Percentiles rank a stretch among this genome's conserved stretches.
These are phyloP conservation scores for Rhynchosporium agropyri DNA, from an alignment of 2,329 filamentous ascomycete genomes.

Conservation along the genomic window DNA sequence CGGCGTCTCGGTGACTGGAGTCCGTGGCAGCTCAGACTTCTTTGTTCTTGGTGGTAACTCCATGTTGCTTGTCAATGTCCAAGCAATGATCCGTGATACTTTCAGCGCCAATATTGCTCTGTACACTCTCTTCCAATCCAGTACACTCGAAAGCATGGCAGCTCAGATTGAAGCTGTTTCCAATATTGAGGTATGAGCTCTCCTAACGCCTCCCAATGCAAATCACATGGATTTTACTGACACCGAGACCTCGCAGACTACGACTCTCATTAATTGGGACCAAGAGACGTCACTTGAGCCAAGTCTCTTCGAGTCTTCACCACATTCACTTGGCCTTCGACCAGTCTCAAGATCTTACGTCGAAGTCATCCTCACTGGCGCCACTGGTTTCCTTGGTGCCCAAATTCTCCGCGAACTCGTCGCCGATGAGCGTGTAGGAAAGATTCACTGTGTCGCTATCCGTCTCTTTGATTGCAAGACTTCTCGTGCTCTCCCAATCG, in stretches of 20 bases:
- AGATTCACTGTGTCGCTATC: slow-evolving; percentile 51
- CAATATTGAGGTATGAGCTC: slow-evolving; percentile 3
- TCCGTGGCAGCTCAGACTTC: slow-evolving; percentile 33
- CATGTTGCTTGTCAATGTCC: slow-evolving; percentile 41
- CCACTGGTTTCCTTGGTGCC: slow-evolving; percentile 47
- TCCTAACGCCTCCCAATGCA: too few species aligned
- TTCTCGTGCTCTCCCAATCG: slow-evolving; percentile 12
- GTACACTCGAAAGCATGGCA: slow-evolving; percentile 35
- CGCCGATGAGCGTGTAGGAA: slow-evolving; percentile 38
- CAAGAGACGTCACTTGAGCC: slow-evolving; percentile 5
- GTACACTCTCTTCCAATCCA: slow-evolving; percentile 33
- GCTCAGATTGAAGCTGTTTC: slow-evolving; percentile 8
- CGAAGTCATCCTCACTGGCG: slow-evolving; percentile 45
- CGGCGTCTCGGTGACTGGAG: slow-evolving; percentile 11
- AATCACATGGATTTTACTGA: neutral
- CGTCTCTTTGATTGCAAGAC: slow-evolving; percentile 28
- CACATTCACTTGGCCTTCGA: slow-evolving; percentile 10
- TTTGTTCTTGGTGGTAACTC: slow-evolving; percentile 45
- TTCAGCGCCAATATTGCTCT: slow-evolving; percentile 34
- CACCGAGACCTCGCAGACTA: neutral
- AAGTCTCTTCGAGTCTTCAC: slow-evolving; percentile 9
- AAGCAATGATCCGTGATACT: slow-evolving; percentile 33
- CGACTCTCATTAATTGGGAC: slow-evolving; percentile 12
- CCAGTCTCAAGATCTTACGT: slow-evolving; percentile 12
- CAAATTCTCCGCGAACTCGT: slow-evolving; percentile 46